Conservation (phyloP, 768 basidiomycete genomes). For the Phlebiopsis flavidoalba region DNA sequence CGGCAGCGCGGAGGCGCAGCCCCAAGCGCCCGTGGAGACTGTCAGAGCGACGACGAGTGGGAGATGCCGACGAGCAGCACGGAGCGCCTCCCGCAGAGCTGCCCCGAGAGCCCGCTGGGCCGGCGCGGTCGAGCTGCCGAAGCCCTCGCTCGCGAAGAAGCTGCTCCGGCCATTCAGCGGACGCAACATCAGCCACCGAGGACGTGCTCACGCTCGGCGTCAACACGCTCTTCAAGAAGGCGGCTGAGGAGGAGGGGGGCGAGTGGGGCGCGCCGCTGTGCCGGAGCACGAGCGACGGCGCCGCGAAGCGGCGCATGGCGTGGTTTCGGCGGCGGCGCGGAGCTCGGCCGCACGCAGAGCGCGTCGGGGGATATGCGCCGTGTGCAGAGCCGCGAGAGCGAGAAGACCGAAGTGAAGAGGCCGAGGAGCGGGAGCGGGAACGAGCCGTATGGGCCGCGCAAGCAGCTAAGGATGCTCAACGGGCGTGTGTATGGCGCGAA, state of each 20-base stretch:
- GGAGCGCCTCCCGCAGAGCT: constrained; percentile 9
- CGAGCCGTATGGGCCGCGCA: constrained; percentile 10
- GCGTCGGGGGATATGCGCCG: constrained; percentile 6
- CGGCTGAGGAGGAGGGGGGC: constrained; percentile 3
- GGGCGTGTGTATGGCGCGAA: constrained; percentile 73
- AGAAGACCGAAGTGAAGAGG: constrained; percentile 13
- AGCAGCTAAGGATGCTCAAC: constrained; percentile 58
- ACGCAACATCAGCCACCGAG: constrained; percentile 19
- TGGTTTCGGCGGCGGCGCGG: constrained; percentile 9
- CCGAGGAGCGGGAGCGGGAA: constrained; percentile 4
- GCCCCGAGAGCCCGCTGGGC: constrained; percentile 8
- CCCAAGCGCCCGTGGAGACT: constrained; percentile 3
- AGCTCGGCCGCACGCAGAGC: constrained; percentile 12
- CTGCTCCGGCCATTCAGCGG: constrained; percentile 29
- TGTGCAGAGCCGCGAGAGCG: constrained; percentile 11
- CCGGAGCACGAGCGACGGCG: constrained; percentile 16
- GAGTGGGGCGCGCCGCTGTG: constrained; percentile 19
- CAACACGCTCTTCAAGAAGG: constrained; percentile 22
- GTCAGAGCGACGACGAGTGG: constrained; percentile 14
- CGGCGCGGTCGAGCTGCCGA: constrained; percentile 10
- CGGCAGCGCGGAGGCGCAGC: constrained; percentile 2
- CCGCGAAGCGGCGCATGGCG: too few species aligned
- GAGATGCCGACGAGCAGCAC: constrained; percentile 14
- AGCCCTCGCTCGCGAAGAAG: constrained; percentile 23
- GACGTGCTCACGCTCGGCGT: constrained; percentile 26